These are phyloP conservation scores for Aspergillus felis DNA, from an alignment of 2,329 filamentous ascomycete species.

Conservation along the genomic window DNA sequence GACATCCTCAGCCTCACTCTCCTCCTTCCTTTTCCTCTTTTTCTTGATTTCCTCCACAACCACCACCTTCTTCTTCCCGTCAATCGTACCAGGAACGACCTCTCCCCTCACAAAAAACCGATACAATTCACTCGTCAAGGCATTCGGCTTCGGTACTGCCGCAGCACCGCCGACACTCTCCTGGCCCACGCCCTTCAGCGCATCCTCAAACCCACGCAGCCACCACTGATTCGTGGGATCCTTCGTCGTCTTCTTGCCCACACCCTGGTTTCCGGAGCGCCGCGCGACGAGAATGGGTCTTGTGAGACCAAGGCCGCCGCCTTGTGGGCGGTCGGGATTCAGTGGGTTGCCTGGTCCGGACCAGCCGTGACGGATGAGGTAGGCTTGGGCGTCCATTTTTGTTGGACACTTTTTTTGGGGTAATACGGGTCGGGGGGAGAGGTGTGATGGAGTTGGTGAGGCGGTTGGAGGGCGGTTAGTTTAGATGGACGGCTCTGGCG, in stretches of 20 bases:
- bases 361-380: constrained; percentile 86
- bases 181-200: constrained; percentile 68
- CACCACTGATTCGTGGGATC: constrained; percentile 84
- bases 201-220: constrained; percentile 90
- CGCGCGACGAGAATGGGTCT: constrained; percentile 79
- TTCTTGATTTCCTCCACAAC: constrained; percentile 4
- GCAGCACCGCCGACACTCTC: constrained; percentile 58
- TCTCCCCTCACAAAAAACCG: constrained; percentile 81
- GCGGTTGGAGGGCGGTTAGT: background rate
- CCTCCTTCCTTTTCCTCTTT: constrained; percentile 18
- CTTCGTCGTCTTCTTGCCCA: constrained; percentile 69
- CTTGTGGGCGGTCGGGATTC: constrained; percentile 58
- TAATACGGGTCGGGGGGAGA: background rate
- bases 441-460: background rate
- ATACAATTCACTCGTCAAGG: constrained; percentile 60
- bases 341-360: constrained; percentile 83
- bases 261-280: constrained; percentile 75
- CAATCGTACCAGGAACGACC: constrained; percentile 64
- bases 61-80: constrained; percentile 16
- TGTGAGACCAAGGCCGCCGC: constrained; percentile 69
- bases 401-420: background rate
- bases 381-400: constrained; percentile 76
- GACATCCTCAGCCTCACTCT: constrained; percentile 34
- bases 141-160: constrained; percentile 45
- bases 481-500: background rate